Percentiles rank a stretch among this genome's conserved stretches.
Conservation (phyloP, 768 basidiomycete genomes). For the Suillus decipiens region DNA sequence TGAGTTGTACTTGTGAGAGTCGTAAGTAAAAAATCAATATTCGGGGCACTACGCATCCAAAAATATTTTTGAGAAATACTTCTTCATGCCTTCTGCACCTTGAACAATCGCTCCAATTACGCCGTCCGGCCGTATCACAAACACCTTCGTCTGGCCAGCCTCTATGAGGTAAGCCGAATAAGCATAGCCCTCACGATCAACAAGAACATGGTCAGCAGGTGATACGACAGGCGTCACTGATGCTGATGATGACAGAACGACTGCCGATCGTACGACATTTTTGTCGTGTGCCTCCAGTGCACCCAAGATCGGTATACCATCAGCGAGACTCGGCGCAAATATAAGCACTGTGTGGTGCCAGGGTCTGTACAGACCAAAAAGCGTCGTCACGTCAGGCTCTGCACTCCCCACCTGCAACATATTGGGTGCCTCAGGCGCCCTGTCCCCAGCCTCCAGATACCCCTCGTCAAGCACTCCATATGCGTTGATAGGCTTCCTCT, state of each 20-base stretch:
- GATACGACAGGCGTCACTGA: background rate
- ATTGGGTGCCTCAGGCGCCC: slow-evolving; percentile 46
- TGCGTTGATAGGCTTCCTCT: slow-evolving; percentile 7
- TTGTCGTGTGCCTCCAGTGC: too few species aligned
- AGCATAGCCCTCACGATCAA: slow-evolving; percentile 38
- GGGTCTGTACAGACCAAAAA: too few species aligned
- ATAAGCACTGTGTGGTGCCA: too few species aligned
- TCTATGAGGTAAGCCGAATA: slow-evolving; percentile 36
- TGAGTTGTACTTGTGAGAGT: background rate
- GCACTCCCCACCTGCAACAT: slow-evolving; percentile 18
- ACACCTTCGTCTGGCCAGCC: slow-evolving; percentile 33
- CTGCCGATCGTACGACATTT: too few species aligned
- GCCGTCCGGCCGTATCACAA: slow-evolving; percentile 43
- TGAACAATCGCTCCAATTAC: slow-evolving; percentile 41
- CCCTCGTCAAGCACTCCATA: slow-evolving; percentile 15
- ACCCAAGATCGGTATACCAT: too few species aligned
- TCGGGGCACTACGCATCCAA: background rate
- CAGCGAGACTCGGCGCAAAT: too few species aligned
- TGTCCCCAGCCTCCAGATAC: slow-evolving; percentile 42
- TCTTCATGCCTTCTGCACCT: slow-evolving; percentile 11
- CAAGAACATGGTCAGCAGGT: slow-evolving; percentile 32
- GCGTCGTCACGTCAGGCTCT: background rate
- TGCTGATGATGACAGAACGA: slow-evolving; percentile 3
- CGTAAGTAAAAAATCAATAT: background rate
- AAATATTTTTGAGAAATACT: slow-evolving; percentile 21